These are phyloP conservation scores for Daldinia eschscholtzii DNA, from an alignment of 2,329 filamentous ascomycete genomes.

Conservation along the genomic window DNA sequence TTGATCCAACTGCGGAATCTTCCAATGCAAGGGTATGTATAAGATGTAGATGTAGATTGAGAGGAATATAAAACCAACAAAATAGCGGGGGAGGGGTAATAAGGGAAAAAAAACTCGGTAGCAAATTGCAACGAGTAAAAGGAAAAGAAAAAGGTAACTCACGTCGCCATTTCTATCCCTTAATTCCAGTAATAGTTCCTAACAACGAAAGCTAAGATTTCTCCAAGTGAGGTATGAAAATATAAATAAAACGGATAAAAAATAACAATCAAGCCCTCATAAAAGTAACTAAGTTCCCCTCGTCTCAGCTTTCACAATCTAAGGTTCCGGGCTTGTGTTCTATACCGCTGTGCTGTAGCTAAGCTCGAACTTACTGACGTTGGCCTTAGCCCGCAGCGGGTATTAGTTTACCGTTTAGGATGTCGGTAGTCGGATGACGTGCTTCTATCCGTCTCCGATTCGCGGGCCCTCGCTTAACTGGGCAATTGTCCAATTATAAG, in stretches of 20 bases:
- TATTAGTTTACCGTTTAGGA: constrained; percentile 39
- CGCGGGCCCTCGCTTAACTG: constrained; percentile 32
- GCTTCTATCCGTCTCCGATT: constrained; percentile 41
- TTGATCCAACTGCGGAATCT: not conserved
- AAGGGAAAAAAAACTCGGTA: constrained; percentile 25
- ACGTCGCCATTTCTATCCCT: constrained; percentile 51
- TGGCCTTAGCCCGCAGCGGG: constrained; percentile 38
- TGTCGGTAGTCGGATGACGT: constrained; percentile 44
- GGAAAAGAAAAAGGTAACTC: constrained; percentile 33
- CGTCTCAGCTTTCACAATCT: constrained; percentile 1
- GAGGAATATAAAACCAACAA: constrained; percentile 11
- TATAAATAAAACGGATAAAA: not conserved
- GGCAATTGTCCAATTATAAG: constrained; percentile 17
- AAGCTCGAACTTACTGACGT: constrained; percentile 15
- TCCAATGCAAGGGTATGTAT: not conserved
- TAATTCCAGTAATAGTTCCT: constrained; percentile 6
- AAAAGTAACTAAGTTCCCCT: constrained; percentile 7
- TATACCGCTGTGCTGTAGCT: not conserved
- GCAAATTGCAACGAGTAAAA: constrained; percentile 5
- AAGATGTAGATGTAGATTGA: not conserved
- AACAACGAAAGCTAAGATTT: not conserved
- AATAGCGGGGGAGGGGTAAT: constrained; percentile 50
- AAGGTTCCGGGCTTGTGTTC: not conserved
- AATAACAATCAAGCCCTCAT: constrained; percentile 19
- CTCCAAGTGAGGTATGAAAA: not conserved